phyloP scores from a whole-genome alignment of 306 rosid genomes.

The Inga leiocalycina region DNA sequence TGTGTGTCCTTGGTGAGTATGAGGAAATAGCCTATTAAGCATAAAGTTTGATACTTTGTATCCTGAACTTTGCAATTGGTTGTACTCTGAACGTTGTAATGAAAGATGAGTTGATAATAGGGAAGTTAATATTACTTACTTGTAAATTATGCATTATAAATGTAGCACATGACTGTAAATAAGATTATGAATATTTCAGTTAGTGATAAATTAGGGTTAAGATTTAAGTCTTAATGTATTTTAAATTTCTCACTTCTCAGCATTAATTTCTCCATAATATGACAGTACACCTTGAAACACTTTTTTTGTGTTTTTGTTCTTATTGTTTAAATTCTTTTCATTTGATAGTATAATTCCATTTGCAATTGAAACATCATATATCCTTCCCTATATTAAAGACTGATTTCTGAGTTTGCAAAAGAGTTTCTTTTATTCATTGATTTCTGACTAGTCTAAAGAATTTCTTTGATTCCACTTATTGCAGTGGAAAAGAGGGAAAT shows the following conservation, averaged over 20 bases:
- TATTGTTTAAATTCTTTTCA: slow-evolving; percentile 5
- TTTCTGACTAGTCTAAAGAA: slow-evolving; percentile 17
- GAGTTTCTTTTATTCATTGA: slow-evolving; percentile 14
- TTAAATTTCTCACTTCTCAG: background rate
- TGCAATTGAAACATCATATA: slow-evolving; percentile 20
- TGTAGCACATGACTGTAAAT: background rate
- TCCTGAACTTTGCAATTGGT: background rate
- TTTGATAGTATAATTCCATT: slow-evolving; percentile 23
- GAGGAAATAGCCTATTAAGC: background rate
- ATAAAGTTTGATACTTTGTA: background rate
- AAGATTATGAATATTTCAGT: background rate
- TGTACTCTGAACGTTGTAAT: background rate
- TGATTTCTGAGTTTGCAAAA: slow-evolving; percentile 13
- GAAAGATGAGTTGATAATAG: background rate
- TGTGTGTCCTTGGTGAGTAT: background rate
- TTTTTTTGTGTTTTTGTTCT: slow-evolving; percentile 11
- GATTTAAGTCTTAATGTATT: background rate
- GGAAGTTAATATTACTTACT: background rate
- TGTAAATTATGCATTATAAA: background rate
- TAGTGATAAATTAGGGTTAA: background rate
- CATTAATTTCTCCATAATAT: slow-evolving; percentile 11
- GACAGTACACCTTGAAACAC: slow-evolving; percentile 18
- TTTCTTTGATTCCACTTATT: slow-evolving; percentile 29
- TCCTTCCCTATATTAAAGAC: slow-evolving; percentile 30
- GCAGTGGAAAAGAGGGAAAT: slow-evolving; percentile 91